Evolutionary conservation across 768 basidiomycete species (phyloP), one percentile per base, ranked within the genome.

Genomic region (Suillus americanus): DNA sequence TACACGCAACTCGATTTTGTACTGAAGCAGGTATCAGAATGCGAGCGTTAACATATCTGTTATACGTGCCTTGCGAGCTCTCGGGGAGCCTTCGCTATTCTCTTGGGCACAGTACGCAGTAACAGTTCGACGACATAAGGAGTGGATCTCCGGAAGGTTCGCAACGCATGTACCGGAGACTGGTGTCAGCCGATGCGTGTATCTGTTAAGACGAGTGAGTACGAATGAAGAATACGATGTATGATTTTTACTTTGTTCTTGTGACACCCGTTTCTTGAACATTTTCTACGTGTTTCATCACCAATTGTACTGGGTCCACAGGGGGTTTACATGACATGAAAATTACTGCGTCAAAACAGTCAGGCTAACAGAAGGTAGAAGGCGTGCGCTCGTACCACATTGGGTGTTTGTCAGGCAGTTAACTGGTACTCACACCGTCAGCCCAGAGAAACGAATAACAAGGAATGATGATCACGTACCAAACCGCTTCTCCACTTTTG

Each of bases 291-390:
- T 92, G 85, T 59, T 83, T 85, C 23, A 83, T 71, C 33, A 92
- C 85, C 20, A 95, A 78, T 66, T 85, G 79, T 23, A 94, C 87
- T 1, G 93, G 91, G 71, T 94, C 88, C 28, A 93, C 81, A 0
- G 92, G 92, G 1, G 86, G 80, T 74, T 85, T 89, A 74, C 90
- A 94, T 12, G 91, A 88, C 53, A 95, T 89, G 73, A 92, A 93
- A 33, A 92, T 77, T 16, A 93, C 92, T 94, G 8, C 46, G 40
- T 20, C 40, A 63, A 28, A 41, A 67, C 38, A 69, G 60, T 46
- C 23, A 20, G 57, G 13, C 3, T 57, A 51, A 41, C 63, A 30
- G 63, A 62, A 9, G 46, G 9, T 10, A 35, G 3, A 1, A 35
- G 7, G 14, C 35, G 30, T 14, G 18, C 5, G 50, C 62, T 43